Evolutionary conservation across 176 grass and related monocot genomes (phyloP).

Genomic region (Puccinellia tenuiflora): DNA sequence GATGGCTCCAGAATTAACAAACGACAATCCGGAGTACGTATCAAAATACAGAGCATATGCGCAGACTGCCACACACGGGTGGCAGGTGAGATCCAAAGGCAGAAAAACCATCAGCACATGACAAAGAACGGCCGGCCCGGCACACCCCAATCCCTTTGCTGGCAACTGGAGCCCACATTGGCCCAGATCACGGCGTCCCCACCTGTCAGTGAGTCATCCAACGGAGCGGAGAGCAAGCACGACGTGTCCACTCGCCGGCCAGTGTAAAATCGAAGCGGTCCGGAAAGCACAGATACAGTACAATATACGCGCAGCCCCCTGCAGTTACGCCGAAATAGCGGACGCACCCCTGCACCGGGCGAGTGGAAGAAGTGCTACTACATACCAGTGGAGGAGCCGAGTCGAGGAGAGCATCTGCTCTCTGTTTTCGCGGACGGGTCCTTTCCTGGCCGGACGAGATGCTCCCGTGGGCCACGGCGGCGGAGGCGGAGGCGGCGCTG

Average conservation of each 20-base stretch:
- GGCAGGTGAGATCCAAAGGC: background rate
- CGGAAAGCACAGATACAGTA: background rate
- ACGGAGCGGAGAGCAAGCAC: background rate
- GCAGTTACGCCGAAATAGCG: background rate
- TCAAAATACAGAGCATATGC: background rate
- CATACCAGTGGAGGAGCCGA: background rate
- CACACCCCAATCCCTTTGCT: no score
- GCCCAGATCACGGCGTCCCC: background rate
- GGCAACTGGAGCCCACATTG: background rate
- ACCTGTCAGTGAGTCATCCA: background rate
- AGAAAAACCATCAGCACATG: background rate
- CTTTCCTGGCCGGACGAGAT: conserved; percentile 30
- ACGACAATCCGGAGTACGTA: background rate
- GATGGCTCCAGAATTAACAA: background rate
- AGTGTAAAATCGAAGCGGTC: background rate
- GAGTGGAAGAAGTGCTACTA: background rate
- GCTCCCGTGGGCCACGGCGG: conserved; percentile 71
- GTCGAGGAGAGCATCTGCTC: background rate
- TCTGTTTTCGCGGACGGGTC: background rate
- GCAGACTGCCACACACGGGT: background rate
- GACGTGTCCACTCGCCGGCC: background rate
- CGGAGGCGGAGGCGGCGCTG: conserved; percentile 72
- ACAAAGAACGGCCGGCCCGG: background rate
- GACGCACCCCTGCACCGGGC: background rate
- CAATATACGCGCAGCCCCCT: background rate